Evolutionary conservation across 805 yeast genomes (phyloP).

Genomic region (Kodamaea laetipori): DNA sequence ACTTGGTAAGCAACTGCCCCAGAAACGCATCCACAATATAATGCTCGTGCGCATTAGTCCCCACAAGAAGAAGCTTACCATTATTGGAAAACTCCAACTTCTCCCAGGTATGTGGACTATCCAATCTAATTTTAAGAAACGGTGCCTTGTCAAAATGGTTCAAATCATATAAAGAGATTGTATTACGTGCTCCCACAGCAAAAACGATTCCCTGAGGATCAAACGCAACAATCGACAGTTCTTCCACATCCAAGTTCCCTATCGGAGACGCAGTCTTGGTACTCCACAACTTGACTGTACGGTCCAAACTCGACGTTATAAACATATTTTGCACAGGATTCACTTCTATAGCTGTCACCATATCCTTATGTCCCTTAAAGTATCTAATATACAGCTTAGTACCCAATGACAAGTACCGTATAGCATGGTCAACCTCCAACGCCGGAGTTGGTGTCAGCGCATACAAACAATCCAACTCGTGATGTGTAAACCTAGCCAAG

Average conservation of each 20-base stretch:
- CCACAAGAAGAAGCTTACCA: slow-evolving; percentile 64
- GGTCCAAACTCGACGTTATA: slow-evolving; percentile 70
- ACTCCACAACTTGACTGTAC: slow-evolving; percentile 88
- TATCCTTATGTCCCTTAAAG: slow-evolving; percentile 82
- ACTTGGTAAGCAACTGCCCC: slow-evolving; percentile 49
- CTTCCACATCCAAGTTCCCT: slow-evolving; percentile 56
- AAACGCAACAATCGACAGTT: slow-evolving; percentile 61
- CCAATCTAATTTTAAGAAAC: slow-evolving; percentile 35
- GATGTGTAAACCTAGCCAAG: slow-evolving; percentile 80
- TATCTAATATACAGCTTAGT: slow-evolving; percentile 82
- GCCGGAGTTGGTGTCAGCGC: slow-evolving; percentile 63
- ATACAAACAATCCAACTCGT: slow-evolving; percentile 69
- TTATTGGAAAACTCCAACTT: slow-evolving; percentile 79
- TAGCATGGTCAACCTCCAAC: slow-evolving; percentile 60
- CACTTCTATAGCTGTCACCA: slow-evolving; percentile 72
- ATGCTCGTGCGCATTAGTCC: slow-evolving; percentile 55
- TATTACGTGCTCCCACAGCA: slow-evolving; percentile 51
- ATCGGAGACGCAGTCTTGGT: slow-evolving; percentile 63
- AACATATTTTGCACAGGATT: slow-evolving; percentile 68
- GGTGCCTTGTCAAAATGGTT: slow-evolving; percentile 58
- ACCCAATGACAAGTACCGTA: slow-evolving; percentile 74
- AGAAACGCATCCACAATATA: slow-evolving; percentile 69
- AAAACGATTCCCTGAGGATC: slow-evolving; percentile 86
- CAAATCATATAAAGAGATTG: slow-evolving; percentile 58
- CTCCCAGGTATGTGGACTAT: slow-evolving; percentile 10